A percentile compares a stretch with the other conserved stretches of the same genome.
Conservation (phyloP, 805 yeast genomes). For the Millerozyma acaciae region DNA sequence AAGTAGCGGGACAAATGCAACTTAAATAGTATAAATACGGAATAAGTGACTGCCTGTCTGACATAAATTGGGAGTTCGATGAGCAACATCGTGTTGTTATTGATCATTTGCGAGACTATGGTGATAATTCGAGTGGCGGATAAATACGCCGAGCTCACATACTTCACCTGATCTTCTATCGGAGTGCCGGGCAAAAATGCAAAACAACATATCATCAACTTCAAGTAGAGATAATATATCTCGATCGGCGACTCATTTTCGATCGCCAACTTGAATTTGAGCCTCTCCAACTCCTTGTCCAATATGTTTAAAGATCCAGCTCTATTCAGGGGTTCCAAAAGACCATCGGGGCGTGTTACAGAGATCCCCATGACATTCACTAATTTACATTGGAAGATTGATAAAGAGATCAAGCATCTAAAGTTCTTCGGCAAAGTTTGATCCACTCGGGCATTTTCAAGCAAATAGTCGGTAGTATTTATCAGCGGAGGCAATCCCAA, state of each 20-base stretch:
- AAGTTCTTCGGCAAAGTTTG: slow-evolving; percentile 61
- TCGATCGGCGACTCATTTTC: slow-evolving; percentile 66
- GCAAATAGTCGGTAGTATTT: slow-evolving; percentile 70
- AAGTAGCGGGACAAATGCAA: slow-evolving; percentile 75
- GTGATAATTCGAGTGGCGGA: slow-evolving; percentile 81
- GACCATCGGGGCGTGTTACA: slow-evolving; percentile 82
- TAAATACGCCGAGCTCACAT: slow-evolving; percentile 75
- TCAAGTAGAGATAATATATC: slow-evolving; percentile 72
- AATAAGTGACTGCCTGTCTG: slow-evolving; percentile 79
- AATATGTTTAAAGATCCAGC: slow-evolving; percentile 75
- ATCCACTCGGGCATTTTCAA: slow-evolving; percentile 76
- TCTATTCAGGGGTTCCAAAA: slow-evolving; percentile 77
- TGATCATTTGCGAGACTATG: slow-evolving; percentile 61
- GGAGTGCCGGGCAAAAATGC: slow-evolving; percentile 91
- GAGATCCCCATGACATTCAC: slow-evolving; percentile 84
- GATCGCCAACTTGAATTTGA: slow-evolving; percentile 62
- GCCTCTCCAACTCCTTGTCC: slow-evolving; percentile 71
- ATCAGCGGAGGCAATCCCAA: slow-evolving; percentile 85
- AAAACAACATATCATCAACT: slow-evolving; percentile 79
- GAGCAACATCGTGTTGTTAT: slow-evolving; percentile 54
- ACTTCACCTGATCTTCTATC: slow-evolving; percentile 78
- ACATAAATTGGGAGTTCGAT: slow-evolving; percentile 84
- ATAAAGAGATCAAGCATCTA: slow-evolving; percentile 65
- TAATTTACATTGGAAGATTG: slow-evolving; percentile 80
- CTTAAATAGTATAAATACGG: slow-evolving; percentile 75